Base-by-base conservation (phyloP, 2,329 filamentous ascomycete species). In the Arthrinium phaeospermum region DNA sequence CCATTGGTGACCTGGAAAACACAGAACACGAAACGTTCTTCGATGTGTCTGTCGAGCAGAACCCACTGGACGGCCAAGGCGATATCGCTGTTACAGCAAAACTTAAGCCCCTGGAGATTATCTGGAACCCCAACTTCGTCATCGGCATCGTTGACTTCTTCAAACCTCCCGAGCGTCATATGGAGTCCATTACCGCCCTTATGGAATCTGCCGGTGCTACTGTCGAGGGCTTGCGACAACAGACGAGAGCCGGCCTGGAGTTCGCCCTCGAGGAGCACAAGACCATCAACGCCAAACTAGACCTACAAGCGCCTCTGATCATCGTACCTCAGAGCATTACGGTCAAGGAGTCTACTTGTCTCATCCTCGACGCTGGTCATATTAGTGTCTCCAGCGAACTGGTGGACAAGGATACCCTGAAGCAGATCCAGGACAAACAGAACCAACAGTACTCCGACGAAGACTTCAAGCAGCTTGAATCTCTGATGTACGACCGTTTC, bases 211-310 rank as follows among this genome's bases (percentile, higher is more conserved):
- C 96, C 6, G 95, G 96, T 34, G 96, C 96, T 1, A 99, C 96
- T 0, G 96, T 99, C 0, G 96, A 99, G 82, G 96, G 95, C 10
- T 87, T 99, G 72, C 90, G 97, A 46, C 95, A 98, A 81, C 97
- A 99, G 83, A 99, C 97, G 5, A 90, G 97, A 80, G 96, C 96
- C 69, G 96, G 96, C 37, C 89, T 99, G 46, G 95, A 99, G 82
- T 99, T 98, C 82, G 97, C 96, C 0, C 86, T 99, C 3, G 93
- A 98, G 78, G 97, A 99, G 80, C 96, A 99, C 86, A 98, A 98
- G 86, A 98, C 96, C 1, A 92, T 99, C 80, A 98, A 99, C 78
- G 96, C 96, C 19, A 94, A 98, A 77, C 87, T 99, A 61, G 96
- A 99, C 81, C 90, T 99, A 16, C 95, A 98, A 80, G 96, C 96